These are phyloP conservation scores for Helichrysum umbraculigerum DNA, from an alignment of 129 eudicot genomes.

Conservation along the genomic window DNA sequence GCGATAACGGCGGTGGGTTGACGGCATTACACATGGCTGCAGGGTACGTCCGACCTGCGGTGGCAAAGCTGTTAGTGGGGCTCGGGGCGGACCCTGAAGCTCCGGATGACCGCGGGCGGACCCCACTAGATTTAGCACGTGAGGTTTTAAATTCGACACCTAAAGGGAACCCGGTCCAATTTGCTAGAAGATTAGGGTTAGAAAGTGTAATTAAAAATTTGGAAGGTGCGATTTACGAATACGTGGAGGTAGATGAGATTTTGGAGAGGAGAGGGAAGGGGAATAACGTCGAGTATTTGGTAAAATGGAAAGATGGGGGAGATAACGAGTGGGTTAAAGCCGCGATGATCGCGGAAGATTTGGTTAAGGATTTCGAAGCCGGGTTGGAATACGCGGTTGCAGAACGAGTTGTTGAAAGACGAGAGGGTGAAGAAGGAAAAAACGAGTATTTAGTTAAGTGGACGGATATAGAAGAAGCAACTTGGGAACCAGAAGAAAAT, in stretches of 20 bases:
- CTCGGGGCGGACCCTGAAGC: slow-evolving; percentile 73
- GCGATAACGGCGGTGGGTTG: slow-evolving; percentile 69
- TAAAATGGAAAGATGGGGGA: slow-evolving; percentile 85
- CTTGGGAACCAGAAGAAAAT: slow-evolving; percentile 96
- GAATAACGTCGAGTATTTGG: slow-evolving; percentile 66
- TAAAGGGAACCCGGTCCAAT: slow-evolving; percentile 75
- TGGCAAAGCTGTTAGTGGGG: slow-evolving; percentile 49
- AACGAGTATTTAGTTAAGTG: slow-evolving; percentile 82
- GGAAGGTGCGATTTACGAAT: slow-evolving; percentile 72
- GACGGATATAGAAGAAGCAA: slow-evolving; percentile 88
- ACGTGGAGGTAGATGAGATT: slow-evolving; percentile 78
- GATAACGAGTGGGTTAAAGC: slow-evolving; percentile 91
- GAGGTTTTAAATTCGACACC: slow-evolving; percentile 71
- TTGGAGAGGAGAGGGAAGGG: slow-evolving; percentile 92
- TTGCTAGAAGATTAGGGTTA: slow-evolving; percentile 77
- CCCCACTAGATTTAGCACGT: slow-evolving; percentile 69
- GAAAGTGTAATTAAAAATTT: slow-evolving; percentile 59
- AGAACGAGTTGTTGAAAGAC: slow-evolving; percentile 52
- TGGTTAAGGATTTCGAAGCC: slow-evolving; percentile 74
- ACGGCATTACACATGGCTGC: slow-evolving; percentile 96
- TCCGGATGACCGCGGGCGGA: slow-evolving; percentile 61
- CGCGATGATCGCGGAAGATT: slow-evolving; percentile 56
- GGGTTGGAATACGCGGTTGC: slow-evolving; percentile 95
- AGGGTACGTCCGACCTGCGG: slow-evolving; percentile 74
- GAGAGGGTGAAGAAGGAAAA: slow-evolving; percentile 57